A percentile compares a stretch with the other conserved stretches of the same genome.
phyloP scores from a whole-genome alignment of 495 filamentous ascomycete genomes.

The Penicillium mononematosum region DNA sequence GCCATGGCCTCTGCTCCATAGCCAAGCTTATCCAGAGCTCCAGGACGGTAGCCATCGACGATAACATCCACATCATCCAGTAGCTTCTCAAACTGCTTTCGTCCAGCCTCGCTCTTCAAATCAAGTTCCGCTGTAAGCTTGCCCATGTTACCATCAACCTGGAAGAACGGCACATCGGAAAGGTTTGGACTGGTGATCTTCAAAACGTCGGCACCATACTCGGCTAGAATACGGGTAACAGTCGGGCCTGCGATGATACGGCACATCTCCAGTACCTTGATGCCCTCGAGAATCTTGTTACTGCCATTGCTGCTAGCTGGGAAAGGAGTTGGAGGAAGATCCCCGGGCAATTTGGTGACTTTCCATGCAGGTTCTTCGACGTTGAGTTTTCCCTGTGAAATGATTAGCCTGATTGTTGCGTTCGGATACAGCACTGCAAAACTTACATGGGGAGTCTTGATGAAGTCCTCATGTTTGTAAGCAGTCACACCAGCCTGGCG shows the following conservation, averaged over 20 bases:
- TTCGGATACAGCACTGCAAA: conserved; percentile 12
- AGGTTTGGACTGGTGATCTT: conserved; percentile 68
- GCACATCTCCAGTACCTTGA: conserved; percentile 66
- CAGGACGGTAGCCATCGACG: conserved; percentile 69
- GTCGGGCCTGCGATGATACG: conserved; percentile 61
- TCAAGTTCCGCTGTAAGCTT: conserved; percentile 61
- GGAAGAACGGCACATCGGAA: conserved; percentile 76
- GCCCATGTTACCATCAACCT: conserved; percentile 74
- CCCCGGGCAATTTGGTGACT: conserved; percentile 45
- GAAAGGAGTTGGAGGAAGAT: conserved; percentile 56
- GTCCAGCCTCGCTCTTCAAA: conserved; percentile 53
- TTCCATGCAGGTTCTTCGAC: conserved; percentile 54
- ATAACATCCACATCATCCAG: conserved; percentile 58
- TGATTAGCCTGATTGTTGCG: conserved; percentile 16
- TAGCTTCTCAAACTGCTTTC: conserved; percentile 56
- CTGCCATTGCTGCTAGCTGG: conserved; percentile 29
- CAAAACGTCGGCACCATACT: conserved; percentile 66
- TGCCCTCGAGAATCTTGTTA: conserved; percentile 33
- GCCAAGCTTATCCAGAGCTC: conserved; percentile 62
- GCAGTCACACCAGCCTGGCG: conserved; percentile 67
- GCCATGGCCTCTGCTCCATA: conserved; percentile 56
- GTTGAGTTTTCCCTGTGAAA: conserved; percentile 45
- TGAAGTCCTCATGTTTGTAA: conserved; percentile 64
- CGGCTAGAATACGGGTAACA: conserved; percentile 62
- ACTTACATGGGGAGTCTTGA: conserved; percentile 58